Evolutionary conservation across 768 basidiomycete genomes (phyloP).

Genomic region (Mycena metata): DNA sequence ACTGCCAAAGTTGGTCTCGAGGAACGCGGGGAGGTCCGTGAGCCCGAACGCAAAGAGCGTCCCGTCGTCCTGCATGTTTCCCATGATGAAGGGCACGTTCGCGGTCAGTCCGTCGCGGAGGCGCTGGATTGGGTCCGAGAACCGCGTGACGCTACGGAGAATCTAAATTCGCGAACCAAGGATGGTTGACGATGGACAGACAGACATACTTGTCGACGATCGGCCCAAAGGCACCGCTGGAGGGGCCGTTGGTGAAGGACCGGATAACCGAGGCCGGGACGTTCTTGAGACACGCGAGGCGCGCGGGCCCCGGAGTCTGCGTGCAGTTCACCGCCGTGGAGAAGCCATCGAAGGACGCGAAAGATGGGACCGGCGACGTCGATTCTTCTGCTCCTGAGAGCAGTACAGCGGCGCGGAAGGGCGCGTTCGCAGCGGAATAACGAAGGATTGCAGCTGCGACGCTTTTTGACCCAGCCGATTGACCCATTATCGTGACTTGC

Average conservation of each 20-base stretch:
- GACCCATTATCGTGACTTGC: no score
- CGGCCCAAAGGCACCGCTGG: conserved; percentile 14
- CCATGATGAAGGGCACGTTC: conserved; percentile 37
- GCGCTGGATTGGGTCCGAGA: conserved; percentile 36
- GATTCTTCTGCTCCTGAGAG: conserved; percentile 26
- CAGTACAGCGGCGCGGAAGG: conserved; percentile 31
- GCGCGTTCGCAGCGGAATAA: conserved; percentile 8
- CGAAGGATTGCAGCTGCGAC: no score
- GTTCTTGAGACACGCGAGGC: conserved; percentile 41
- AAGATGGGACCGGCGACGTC: background rate
- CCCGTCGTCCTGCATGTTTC: conserved; percentile 40
- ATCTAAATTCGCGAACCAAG: background rate
- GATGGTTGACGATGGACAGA: no score
- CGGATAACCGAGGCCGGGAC: conserved; percentile 40
- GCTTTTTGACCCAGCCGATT: no score
- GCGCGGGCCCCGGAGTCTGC: conserved; percentile 35
- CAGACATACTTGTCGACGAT: conserved; percentile 34
- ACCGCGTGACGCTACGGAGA: conserved; percentile 24
- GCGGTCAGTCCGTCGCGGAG: conserved; percentile 36
- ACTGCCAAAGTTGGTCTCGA: conserved; percentile 5
- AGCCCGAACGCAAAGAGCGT: conserved; percentile 34
- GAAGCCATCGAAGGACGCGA: conserved; percentile 31
- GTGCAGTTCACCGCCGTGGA: conserved; percentile 35
- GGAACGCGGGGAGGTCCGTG: conserved; percentile 34
- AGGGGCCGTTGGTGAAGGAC: conserved; percentile 34